Percentiles rank a stretch among this genome's conserved stretches.
These are phyloP conservation scores for Fusarium sambucinum DNA, from an alignment of 2,329 filamentous ascomycete species.

Conservation along the genomic window DNA sequence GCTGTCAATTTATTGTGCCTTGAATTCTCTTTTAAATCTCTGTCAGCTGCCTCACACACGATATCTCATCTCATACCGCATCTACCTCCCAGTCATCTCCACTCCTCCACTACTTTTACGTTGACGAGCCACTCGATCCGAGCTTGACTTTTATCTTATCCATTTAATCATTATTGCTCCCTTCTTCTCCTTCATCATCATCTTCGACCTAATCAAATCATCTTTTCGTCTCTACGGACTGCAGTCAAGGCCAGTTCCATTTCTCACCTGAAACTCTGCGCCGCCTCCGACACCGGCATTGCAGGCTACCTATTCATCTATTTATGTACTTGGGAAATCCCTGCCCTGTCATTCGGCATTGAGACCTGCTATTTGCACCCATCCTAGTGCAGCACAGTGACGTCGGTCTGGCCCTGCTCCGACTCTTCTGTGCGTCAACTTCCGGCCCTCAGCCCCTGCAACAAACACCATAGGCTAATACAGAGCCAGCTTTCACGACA, in stretches of 20 bases:
- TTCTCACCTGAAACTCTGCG: background rate
- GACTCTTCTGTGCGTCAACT: conserved; percentile 31
- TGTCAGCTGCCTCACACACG: background rate
- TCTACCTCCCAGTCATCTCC: conserved; percentile 36
- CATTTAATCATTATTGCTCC: conserved; percentile 2
- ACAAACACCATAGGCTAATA: conserved; percentile 23
- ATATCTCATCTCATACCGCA: background rate
- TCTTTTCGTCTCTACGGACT: background rate
- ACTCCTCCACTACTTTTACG: conserved; percentile 37
- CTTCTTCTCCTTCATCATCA: background rate
- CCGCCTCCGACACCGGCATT: conserved; percentile 30
- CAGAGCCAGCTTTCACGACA: conserved; percentile 12
- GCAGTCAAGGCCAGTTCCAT: background rate
- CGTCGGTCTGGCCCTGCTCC: conserved; percentile 30
- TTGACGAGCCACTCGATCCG: conserved; percentile 16
- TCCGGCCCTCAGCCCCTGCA: conserved; percentile 26
- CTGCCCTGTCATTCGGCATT: conserved; percentile 34
- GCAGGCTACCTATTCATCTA: background rate
- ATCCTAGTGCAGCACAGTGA: conserved; percentile 20
- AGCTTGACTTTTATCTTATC: conserved; percentile 21
- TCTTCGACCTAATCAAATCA: background rate
- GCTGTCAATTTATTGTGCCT: background rate
- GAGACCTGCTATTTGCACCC: conserved; percentile 15
- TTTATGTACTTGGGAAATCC: conserved; percentile 28
- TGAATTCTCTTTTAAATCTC: background rate